These are phyloP conservation scores for Hypoxylon sp. DNA, from an alignment of 2,329 filamentous ascomycete species.

Conservation along the genomic window DNA sequence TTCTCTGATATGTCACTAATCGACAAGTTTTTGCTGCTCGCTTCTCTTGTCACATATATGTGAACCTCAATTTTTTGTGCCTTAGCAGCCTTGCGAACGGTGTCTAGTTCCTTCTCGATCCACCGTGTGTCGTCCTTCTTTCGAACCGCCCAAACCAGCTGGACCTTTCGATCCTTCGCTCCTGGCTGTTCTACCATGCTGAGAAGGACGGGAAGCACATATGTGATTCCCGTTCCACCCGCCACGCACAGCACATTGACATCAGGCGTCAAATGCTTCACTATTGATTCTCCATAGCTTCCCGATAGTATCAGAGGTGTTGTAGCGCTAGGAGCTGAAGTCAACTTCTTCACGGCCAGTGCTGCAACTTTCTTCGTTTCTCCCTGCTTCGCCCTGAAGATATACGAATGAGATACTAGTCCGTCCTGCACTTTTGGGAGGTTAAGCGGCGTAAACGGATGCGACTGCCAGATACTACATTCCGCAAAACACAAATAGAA, in stretches of 20 bases:
- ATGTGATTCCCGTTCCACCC: conserved; percentile 70
- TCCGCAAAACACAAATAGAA: conserved; percentile 78
- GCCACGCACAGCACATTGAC: conserved; percentile 66
- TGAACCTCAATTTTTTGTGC: conserved; percentile 62
- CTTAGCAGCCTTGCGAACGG: conserved; percentile 58
- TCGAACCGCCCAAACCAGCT: conserved; percentile 75
- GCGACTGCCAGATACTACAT: conserved; percentile 77
- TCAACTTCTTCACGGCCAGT: conserved; percentile 56
- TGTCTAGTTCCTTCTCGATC: conserved; percentile 67
- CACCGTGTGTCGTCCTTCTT: conserved; percentile 67
- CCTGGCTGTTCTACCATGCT: conserved; percentile 50
- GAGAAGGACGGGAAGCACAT: conserved; percentile 65
- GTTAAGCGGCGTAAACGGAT: conserved; percentile 76
- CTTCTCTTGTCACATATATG: conserved; percentile 71
- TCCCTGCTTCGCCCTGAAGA: conserved; percentile 69
- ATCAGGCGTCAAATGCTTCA: conserved; percentile 56
- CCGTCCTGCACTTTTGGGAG: conserved; percentile 59
- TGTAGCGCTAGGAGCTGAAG: conserved; percentile 50
- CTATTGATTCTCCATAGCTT: conserved; percentile 69
- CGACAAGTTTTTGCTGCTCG: conserved; percentile 47
- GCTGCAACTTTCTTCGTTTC: conserved; percentile 69
- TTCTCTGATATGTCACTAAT: conserved; percentile 44
- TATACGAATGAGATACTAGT: conserved; percentile 65
- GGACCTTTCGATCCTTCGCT: conserved; percentile 59
- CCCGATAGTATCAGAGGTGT: conserved; percentile 72